Base-by-base conservation (phyloP, 495 filamentous ascomycete species). In the Neurospora sublineolata region DNA sequence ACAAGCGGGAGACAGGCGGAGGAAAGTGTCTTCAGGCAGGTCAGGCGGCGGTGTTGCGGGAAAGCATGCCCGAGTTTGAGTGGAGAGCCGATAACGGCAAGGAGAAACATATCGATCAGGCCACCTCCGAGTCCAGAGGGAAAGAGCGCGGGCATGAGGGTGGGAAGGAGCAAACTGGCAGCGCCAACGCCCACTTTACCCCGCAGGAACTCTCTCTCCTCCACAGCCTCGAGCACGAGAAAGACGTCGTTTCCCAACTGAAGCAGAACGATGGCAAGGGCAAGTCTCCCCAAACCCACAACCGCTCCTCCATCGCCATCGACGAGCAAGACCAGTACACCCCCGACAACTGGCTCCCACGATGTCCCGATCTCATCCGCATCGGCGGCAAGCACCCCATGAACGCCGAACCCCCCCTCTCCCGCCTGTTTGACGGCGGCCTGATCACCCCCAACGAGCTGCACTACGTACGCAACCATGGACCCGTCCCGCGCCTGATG, bases 271-370 rank as follows among this genome's bases (percentile, higher is more conserved):
- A 73, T 64, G 73, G 73, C 40, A 73, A 69, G 30, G 18, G 46
- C 12, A 68, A 41, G 18, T 69, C 39, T 64, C 71, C 71, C 3
- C 71, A 75, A 37, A 75, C 64, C 0, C 39, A 73, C 71, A 75
- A 75, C 42, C 73, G 71, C 37, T 71, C 73, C 1, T 73, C 73
- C 40, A 71, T 75, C 71, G 60, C 71, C 71, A 73, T 75, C 69
- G 71, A 75, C 68, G 71, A 72, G 20, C 73, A 75, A 41, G 73
- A 75, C 73, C 73, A 73, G 27, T 75, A 73, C 39, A 73, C 73
- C 4, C 73, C 71, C 14, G 71, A 75, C 73, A 75, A 73, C 68
- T 75, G 73, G 73, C 69, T 73, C 4, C 73, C 73, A 8, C 69
- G 71, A 38, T 73, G 60, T 37, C 64, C 69, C 3, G 67, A 68